Evolutionary conservation across 148 eudicot species (phyloP).

Genomic region (Vaccinium darrowii): DNA sequence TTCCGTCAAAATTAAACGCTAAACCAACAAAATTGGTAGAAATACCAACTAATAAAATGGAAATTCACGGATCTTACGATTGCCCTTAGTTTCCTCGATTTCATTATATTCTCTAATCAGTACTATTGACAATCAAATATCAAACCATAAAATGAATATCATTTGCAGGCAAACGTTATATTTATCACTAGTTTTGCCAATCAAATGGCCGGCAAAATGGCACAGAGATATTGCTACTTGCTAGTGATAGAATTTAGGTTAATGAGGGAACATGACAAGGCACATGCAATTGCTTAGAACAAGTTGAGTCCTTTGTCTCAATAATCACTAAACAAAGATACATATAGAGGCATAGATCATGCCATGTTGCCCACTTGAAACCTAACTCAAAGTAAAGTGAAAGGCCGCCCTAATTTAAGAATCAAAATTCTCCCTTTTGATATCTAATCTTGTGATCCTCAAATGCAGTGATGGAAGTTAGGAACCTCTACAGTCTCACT

Average conservation of each 20-base stretch:
- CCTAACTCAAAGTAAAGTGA: no score
- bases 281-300: slow-evolving; percentile 1
- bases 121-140: neutral
- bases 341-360: neutral
- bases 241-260: neutral
- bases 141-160: no score
- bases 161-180: neutral
- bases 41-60: no score
- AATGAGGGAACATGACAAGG: neutral
- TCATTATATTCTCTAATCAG: neutral
- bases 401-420: no score
- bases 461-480: no score
- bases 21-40: no score
- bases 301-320: slow-evolving; percentile 7
- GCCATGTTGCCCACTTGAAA: neutral
- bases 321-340: neutral
- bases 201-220: slow-evolving; percentile 4
- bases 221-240: neutral
- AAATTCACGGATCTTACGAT: neutral
- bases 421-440: no score
- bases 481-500: no score
- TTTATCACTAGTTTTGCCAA: neutral
- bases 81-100: neutral
- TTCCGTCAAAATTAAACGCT: no score
- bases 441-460: no score